phyloP scores from a whole-genome alignment of 2,329 filamentous ascomycete species.

The Aspergillus niger region DNA sequence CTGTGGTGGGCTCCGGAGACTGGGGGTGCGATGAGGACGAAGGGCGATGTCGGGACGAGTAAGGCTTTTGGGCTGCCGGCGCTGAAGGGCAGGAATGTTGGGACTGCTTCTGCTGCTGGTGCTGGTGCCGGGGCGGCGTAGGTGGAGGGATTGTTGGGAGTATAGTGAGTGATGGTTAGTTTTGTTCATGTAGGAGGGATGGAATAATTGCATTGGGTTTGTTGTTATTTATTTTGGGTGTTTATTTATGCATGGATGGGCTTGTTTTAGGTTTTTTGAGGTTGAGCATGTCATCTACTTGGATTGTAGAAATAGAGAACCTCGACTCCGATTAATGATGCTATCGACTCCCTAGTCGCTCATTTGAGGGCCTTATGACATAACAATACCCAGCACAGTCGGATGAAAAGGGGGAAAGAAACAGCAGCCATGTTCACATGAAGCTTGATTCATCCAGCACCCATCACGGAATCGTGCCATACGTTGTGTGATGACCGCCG shows the following conservation, averaged over 20 bases:
- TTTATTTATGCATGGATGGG: too few species aligned
- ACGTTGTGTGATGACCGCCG: constrained; percentile 32
- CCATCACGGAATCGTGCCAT: constrained; percentile 27
- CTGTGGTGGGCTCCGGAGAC: constrained; percentile 73
- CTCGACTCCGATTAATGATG: background rate
- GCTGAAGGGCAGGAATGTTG: constrained; percentile 49
- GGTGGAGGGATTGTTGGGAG: constrained; percentile 1
- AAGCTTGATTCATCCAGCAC: too few species aligned
- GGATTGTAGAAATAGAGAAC: background rate
- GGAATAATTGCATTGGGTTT: background rate
- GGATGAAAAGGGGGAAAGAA: too few species aligned
- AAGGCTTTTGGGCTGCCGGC: constrained; percentile 58
- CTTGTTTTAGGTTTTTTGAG: too few species aligned
- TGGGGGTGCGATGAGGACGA: constrained; percentile 54
- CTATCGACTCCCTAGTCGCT: background rate
- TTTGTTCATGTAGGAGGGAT: background rate
- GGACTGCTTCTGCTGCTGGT: constrained; percentile 25
- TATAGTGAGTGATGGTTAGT: background rate
- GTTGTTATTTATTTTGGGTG: background rate
- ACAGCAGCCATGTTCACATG: too few species aligned
- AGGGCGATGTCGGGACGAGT: constrained; percentile 53
- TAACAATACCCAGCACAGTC: background rate
- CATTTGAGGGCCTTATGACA: background rate
- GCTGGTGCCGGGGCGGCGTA: constrained; percentile 11
- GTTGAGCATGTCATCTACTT: too few species aligned